Percentiles rank a stretch among this genome's conserved stretches.
Evolutionary conservation across 768 basidiomycete species (phyloP).

Genomic region (Rhodotorula sphaerocarpa): DNA sequence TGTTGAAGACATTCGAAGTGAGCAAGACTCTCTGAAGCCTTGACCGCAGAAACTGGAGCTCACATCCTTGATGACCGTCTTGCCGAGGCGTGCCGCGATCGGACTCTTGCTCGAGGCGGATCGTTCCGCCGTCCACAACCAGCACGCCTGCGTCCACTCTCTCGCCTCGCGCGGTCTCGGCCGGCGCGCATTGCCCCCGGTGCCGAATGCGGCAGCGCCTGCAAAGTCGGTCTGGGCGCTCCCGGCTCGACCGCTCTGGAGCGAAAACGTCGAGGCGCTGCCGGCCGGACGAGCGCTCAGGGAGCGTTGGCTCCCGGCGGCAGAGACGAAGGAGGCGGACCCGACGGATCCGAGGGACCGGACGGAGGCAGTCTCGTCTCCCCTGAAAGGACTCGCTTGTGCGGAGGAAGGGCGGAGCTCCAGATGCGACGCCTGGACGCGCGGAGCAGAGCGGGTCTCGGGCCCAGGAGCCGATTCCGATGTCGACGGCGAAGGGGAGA

Average conservation of each 20-base stretch:
- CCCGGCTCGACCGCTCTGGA: background rate
- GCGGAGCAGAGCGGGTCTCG: background rate
- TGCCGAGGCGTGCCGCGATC: slow-evolving; percentile 15
- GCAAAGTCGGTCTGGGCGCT: slow-evolving; percentile 15
- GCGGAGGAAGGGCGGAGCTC: slow-evolving; percentile 11
- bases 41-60: background rate
- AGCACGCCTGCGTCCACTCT: slow-evolving; percentile 35
- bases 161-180: slow-evolving; percentile 26
- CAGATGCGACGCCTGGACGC: slow-evolving; percentile 1
- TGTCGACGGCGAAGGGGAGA: background rate
- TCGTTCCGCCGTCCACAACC: slow-evolving; percentile 24
- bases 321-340: background rate
- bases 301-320: background rate
- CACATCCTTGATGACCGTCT: slow-evolving; percentile 25
- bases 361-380: slow-evolving; percentile 12
- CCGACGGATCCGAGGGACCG: slow-evolving; percentile 8
- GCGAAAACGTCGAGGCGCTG: background rate
- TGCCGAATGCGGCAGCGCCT: too few species aligned
- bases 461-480: background rate
- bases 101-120: background rate
- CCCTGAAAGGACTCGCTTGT: background rate
- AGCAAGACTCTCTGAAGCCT: too few species aligned
- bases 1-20: background rate
- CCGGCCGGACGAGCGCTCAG: background rate
- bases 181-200: background rate